Base-by-base conservation (phyloP, 257 asterid genomes). In the Perilla frutescens region DNA sequence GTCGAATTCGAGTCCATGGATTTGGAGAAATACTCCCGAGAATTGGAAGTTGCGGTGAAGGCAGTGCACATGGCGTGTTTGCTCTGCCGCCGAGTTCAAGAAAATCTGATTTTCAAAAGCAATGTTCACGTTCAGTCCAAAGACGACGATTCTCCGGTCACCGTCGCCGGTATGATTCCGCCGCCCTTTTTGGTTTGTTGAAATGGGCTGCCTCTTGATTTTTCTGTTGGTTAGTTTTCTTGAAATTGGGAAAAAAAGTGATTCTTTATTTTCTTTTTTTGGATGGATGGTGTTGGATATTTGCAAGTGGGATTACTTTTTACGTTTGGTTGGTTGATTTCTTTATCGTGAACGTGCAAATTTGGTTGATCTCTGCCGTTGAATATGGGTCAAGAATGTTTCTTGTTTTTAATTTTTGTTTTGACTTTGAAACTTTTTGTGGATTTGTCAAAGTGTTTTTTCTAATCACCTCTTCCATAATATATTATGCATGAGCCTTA, bases 31-130 rank as follows among this genome's bases (percentile, higher is more conserved):
- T 83, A 71, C 54, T 70, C 86, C 47, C 26, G 71, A 29, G 96
- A 91, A 62, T 26, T 89, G 79, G 88, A 87, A 72, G 80, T 91
- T 26, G 96, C 95, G 1, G 97, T 89, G 7, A 91, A 87, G 81
- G 97, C 95, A 20, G 97, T 91, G 29, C 97, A 91, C 55, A 73
- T 91, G 96, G 92, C 97, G 15, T 84, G 85, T 48, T 79, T 85
- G 86, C 85, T 89, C 36, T 91, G 96, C 70, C 83, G 83, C 76
- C 77, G 77, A 71, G 85, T 89, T 70, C 97, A 89, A 67, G 68
- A 84, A 41, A 77, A 59, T 32, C 66, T 91, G 79, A 59, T 89
- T 75, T 66, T 72, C 3, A 50, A 77, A 14, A 78, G 66, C 71
- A 68, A 44, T 45, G 77, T 73, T 1, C 83, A 80, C 8, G 87